phyloP scores from a whole-genome alignment of 108 stramenopile genomes.

The Mayamaea pseudoterrestris region DNA sequence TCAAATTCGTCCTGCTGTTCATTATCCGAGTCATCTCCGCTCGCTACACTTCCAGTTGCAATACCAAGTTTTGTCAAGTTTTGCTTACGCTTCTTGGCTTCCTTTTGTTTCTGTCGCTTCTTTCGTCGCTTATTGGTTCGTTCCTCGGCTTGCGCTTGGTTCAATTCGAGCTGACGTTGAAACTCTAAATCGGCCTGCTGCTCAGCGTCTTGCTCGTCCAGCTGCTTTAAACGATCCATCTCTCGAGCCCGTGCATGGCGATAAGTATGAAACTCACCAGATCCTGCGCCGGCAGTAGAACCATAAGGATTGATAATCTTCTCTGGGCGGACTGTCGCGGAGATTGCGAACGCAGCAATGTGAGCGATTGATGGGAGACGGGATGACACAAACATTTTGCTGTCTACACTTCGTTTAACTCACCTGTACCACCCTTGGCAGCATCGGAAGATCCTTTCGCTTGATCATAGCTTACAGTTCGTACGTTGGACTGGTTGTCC shows the following conservation, averaged over 20 bases:
- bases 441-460: constrained; percentile 31
- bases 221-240: constrained; percentile 52
- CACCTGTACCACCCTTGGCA: not conserved
- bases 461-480: constrained; percentile 64
- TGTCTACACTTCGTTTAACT: no score
- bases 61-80: constrained; percentile 51
- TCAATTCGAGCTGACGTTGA: constrained; percentile 11
- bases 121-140: constrained; percentile 26
- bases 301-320: constrained; percentile 87
- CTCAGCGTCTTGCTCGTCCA: constrained; percentile 42
- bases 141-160: constrained; percentile 2
- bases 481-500: constrained; percentile 64
- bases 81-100: constrained; percentile 68
- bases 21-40: not conserved
- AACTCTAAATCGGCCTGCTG: constrained; percentile 31
- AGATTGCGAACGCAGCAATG: not conserved
- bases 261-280: constrained; percentile 87
- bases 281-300: constrained; percentile 76
- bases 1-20: constrained; percentile 27
- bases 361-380: no score
- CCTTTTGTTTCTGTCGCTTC: constrained; percentile 79
- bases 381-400: no score
- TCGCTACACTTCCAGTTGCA: not conserved
- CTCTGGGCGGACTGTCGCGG: constrained; percentile 43
- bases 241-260: constrained; percentile 80